Evolutionary conservation across 768 basidiomycete species (phyloP).

Genomic region (Naganishia vishniacii): DNA sequence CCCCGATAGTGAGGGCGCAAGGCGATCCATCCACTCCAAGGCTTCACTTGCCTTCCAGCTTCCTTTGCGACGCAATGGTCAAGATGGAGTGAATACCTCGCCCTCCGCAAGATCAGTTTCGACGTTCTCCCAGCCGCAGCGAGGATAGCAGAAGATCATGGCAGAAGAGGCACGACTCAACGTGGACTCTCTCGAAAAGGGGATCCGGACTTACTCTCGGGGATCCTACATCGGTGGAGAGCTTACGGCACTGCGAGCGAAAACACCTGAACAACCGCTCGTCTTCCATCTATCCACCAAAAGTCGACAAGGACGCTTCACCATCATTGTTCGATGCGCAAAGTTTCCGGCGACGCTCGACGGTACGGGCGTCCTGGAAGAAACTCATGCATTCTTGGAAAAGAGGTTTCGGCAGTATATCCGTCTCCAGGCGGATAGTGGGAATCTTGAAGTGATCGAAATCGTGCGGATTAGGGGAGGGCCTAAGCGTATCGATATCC

Average conservation of each 20-base stretch:
- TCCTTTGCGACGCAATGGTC: too few relatives aligned
- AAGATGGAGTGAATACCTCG: background rate
- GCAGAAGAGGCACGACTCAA: constrained; percentile 2
- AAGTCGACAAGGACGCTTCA: constrained; percentile 16
- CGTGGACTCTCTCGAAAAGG: constrained; percentile 6
- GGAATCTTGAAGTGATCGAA: background rate
- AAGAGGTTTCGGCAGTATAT: constrained; percentile 12
- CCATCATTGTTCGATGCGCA: constrained; percentile 3
- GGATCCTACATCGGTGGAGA: constrained; percentile 15
- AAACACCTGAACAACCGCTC: background rate
- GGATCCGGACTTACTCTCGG: background rate
- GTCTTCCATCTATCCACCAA: constrained; percentile 12
- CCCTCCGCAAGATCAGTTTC: background rate
- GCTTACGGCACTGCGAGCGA: background rate
- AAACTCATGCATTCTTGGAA: constrained; percentile 6
- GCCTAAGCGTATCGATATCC: constrained; percentile 14
- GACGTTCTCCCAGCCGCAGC: background rate
- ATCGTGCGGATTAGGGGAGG: background rate
- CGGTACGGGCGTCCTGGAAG: background rate
- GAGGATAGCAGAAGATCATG: background rate
- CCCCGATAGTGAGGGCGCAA: too few relatives aligned
- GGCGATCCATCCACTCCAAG: too few relatives aligned
- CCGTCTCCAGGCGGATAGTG: constrained; percentile 4
- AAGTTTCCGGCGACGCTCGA: constrained; percentile 9
- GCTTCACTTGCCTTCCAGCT: too few relatives aligned